phyloP scores from a whole-genome alignment of 805 yeast genomes.

The Torulaspora quercuum region DNA sequence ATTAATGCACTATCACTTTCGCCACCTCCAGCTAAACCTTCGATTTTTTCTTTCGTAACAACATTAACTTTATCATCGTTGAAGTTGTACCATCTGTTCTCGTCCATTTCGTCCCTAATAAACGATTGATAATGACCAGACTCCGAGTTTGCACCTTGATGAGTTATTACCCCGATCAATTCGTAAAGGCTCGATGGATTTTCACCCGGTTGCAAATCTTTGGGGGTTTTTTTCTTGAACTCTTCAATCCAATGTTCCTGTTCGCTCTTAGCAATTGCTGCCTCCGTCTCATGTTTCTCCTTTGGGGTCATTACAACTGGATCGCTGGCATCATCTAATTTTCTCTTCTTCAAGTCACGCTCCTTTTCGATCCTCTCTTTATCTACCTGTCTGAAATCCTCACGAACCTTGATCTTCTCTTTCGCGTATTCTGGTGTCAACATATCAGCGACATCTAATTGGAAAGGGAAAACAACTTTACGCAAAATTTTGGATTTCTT shows the following conservation, averaged over 20 bases:
- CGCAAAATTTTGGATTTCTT: conserved; percentile 92
- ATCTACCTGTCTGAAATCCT: conserved; percentile 69
- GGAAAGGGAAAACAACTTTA: conserved; percentile 92
- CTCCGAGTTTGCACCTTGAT: conserved; percentile 93
- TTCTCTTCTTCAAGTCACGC: conserved; percentile 65
- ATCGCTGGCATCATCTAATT: conserved; percentile 22
- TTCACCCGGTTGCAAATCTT: conserved; percentile 53
- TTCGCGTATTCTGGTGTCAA: conserved; percentile 72
- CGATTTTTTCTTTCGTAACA: conserved; percentile 79
- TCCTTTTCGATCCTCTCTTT: conserved; percentile 68
- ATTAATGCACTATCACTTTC: conserved; percentile 95
- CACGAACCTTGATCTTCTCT: conserved; percentile 68
- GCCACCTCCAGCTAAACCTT: conserved; percentile 91
- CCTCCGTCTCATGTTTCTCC: conserved; percentile 55
- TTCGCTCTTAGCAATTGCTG: conserved; percentile 43
- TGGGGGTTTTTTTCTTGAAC: conserved; percentile 45
- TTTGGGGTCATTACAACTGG: conserved; percentile 41
- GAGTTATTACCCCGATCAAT: conserved; percentile 79
- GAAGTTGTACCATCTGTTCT: conserved; percentile 88
- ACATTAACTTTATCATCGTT: conserved; percentile 84
- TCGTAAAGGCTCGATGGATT: conserved; percentile 88
- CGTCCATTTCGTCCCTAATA: conserved; percentile 68
- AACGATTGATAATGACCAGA: conserved; percentile 96
- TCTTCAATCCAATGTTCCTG: conserved; percentile 49
- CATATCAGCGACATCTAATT: conserved; percentile 81